These are phyloP conservation scores for Aureobasidium sp. DNA, from an alignment of 2,329 filamentous ascomycete genomes.

Conservation along the genomic window DNA sequence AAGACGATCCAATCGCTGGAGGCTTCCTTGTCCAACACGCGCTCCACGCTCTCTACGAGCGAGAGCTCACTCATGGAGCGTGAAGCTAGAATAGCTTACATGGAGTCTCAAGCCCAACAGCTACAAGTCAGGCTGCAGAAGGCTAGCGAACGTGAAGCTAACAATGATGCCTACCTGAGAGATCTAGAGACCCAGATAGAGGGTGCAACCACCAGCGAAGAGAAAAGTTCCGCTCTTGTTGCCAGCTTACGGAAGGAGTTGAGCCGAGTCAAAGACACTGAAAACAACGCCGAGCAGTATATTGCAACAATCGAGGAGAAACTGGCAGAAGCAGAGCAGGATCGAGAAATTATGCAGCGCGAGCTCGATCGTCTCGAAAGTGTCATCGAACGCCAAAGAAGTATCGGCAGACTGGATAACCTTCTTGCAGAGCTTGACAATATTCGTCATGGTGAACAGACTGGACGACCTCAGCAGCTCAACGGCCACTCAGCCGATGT, in stretches of 20 bases:
- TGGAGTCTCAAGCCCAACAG: slow-evolving; percentile 86
- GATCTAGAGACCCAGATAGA: slow-evolving; percentile 87
- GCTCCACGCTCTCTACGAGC: slow-evolving; percentile 70
- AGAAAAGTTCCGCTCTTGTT: slow-evolving; percentile 81
- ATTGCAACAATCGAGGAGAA: slow-evolving; percentile 95
- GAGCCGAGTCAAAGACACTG: slow-evolving; percentile 76
- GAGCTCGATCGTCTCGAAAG: slow-evolving; percentile 92
- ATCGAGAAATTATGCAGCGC: slow-evolving; percentile 92
- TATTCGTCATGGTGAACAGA: slow-evolving; percentile 29
- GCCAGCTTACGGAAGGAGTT: slow-evolving; percentile 87
- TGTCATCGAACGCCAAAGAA: slow-evolving; percentile 89
- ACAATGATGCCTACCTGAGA: slow-evolving; percentile 85
- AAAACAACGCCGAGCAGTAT: slow-evolving; percentile 86
- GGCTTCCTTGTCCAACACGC: slow-evolving; percentile 80
- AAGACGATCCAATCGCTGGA: slow-evolving; percentile 95
- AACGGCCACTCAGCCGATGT: slow-evolving; percentile 28
- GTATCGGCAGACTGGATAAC: slow-evolving; percentile 87
- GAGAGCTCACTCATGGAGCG: slow-evolving; percentile 85
- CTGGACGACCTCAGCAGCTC: slow-evolving; percentile 18
- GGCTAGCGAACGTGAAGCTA: slow-evolving; percentile 80
- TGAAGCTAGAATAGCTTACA: slow-evolving; percentile 86
- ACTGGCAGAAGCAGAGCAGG: slow-evolving; percentile 89
- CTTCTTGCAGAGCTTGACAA: slow-evolving; percentile 84
- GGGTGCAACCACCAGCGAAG: slow-evolving; percentile 81
- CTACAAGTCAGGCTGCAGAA: slow-evolving; percentile 88